Evolutionary conservation across 2,329 filamentous ascomycete genomes (phyloP).

Genomic region (Pseudocercospora pini-densiflorae): DNA sequence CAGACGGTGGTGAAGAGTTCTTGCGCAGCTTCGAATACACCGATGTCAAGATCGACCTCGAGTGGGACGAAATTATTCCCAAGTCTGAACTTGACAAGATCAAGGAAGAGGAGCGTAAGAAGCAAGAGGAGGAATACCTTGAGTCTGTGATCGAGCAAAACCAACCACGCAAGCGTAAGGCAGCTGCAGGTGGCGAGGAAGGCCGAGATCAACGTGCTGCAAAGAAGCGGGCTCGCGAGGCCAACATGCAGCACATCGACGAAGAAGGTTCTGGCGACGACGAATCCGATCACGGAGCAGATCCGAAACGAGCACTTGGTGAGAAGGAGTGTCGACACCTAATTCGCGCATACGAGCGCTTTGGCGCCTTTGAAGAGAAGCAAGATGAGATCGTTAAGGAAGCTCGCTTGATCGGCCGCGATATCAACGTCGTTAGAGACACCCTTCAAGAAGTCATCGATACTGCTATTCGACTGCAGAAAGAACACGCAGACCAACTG

Average conservation of each 20-base stretch:
- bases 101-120: conserved; percentile 76
- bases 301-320: conserved; percentile 86
- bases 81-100: conserved; percentile 81
- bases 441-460: conserved; percentile 80
- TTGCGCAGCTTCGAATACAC: conserved; percentile 89
- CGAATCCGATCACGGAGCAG: conserved; percentile 61
- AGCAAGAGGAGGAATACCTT: conserved; percentile 81
- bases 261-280: conserved; percentile 58
- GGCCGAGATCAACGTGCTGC: conserved; percentile 68
- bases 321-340: conserved; percentile 94
- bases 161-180: conserved; percentile 74
- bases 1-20: conserved; percentile 95
- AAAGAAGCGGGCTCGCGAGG: conserved; percentile 71
- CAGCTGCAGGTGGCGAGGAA: conserved; percentile 61
- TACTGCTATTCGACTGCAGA: conserved; percentile 69
- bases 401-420: conserved; percentile 80
- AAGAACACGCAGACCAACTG: conserved; percentile 70
- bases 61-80: conserved; percentile 98
- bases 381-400: conserved; percentile 85
- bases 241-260: conserved; percentile 61
- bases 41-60: conserved; percentile 93
- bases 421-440: conserved; percentile 75
- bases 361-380: conserved; percentile 86
- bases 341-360: conserved; percentile 87
- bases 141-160: conserved; percentile 82